phyloP scores from a whole-genome alignment of 345 rosid genomes.

The Gossypium rotundifolium region DNA sequence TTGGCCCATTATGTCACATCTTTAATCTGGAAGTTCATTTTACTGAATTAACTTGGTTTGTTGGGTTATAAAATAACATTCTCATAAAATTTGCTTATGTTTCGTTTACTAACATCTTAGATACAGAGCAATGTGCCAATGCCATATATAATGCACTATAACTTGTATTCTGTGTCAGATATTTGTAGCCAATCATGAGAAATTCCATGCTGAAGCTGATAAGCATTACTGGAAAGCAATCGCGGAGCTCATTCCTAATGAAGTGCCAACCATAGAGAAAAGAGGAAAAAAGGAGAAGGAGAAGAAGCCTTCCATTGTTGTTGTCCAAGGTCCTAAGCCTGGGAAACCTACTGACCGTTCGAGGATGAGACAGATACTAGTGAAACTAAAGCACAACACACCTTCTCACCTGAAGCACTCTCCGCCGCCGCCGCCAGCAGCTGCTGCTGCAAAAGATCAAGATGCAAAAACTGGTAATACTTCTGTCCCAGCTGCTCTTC shows the following conservation, averaged over 20 bases:
- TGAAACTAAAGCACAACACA: constrained; percentile 61
- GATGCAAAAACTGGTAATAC: constrained; percentile 26
- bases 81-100: neutral
- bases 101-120: neutral
- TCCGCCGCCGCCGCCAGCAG: constrained; percentile 31
- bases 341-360: constrained; percentile 75
- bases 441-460: constrained; percentile 10
- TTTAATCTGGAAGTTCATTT: neutral
- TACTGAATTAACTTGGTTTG: neutral
- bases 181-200: constrained; percentile 42
- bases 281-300: constrained; percentile 70
- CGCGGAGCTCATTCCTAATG: constrained; percentile 72
- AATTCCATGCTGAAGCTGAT: constrained; percentile 59
- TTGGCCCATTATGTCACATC: neutral
- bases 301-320: constrained; percentile 44
- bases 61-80: neutral
- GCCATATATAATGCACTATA: neutral
- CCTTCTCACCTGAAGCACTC: constrained; percentile 60
- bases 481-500: constrained; percentile 13
- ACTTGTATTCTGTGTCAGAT: constrained; percentile 29
- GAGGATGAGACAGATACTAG: constrained; percentile 66
- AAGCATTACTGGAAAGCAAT: constrained; percentile 80
- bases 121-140: neutral
- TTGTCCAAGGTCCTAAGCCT: constrained; percentile 72
- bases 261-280: constrained; percentile 58